Percentiles rank a stretch among this genome's conserved stretches.
Evolutionary conservation across 345 rosid genomes (phyloP).

Genomic region (Eucalyptus grandis): DNA sequence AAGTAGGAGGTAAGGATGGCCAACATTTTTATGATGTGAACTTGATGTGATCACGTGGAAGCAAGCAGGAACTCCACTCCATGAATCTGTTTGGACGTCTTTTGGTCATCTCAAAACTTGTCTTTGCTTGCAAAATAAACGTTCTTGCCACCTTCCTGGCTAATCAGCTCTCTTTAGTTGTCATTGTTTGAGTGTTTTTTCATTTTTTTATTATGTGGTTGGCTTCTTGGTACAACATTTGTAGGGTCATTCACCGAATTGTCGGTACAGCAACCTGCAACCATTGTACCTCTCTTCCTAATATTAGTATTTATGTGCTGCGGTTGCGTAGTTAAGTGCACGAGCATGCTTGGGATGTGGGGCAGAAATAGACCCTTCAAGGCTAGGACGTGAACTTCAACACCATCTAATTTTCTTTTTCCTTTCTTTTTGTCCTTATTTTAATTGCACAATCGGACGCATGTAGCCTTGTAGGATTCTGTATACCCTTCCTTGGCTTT

Average conservation of each 20-base stretch:
- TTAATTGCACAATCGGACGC: neutral
- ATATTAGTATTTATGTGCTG: neutral
- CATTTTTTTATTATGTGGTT: neutral
- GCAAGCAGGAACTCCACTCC: neutral
- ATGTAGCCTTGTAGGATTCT: neutral
- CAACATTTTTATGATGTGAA: neutral
- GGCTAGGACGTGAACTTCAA: neutral
- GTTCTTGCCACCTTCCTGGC: neutral
- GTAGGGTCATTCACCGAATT: neutral
- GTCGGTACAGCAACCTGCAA: neutral
- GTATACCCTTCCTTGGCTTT: neutral
- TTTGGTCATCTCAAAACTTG: neutral
- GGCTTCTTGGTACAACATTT: neutral
- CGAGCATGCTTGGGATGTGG: neutral
- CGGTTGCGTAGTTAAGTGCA: neutral
- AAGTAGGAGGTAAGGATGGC: neutral
- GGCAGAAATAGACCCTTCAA: neutral
- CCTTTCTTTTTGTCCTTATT: neutral
- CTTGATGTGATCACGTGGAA: neutral
- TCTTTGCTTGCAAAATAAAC: neutral
- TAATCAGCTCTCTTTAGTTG: neutral
- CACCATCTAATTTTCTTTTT: neutral
- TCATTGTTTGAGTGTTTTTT: neutral
- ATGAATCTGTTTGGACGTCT: neutral
- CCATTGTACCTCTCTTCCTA: neutral